Conservation (phyloP, 1,139 yeast genomes). For the Yamadazyma friedrichii region DNA sequence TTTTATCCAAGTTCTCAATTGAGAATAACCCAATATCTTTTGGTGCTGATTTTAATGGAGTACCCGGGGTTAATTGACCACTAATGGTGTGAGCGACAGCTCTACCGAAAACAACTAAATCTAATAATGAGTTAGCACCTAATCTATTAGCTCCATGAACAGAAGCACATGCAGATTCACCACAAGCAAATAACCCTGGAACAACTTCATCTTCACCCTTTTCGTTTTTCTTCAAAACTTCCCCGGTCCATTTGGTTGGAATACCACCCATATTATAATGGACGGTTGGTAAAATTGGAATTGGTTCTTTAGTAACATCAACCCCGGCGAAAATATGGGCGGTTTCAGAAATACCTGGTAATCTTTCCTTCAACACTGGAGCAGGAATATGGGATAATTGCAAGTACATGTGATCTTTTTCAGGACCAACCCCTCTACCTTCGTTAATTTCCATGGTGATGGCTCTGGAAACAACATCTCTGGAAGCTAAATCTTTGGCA, state of each 20-base stretch:
- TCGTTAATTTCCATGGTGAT: slow-evolving; percentile 98
- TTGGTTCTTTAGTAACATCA: slow-evolving; percentile 98
- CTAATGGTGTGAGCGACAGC: slow-evolving; percentile 93
- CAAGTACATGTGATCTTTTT: slow-evolving; percentile 90
- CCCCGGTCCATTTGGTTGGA: slow-evolving; percentile 97
- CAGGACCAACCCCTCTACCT: slow-evolving; percentile 98
- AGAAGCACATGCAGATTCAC: slow-evolving; percentile 99
- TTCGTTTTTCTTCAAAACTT: slow-evolving; percentile 79
- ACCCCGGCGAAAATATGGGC: slow-evolving; percentile 99
- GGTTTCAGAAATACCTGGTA: slow-evolving; percentile 99
- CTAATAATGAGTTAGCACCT: slow-evolving; percentile 98
- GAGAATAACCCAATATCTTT: slow-evolving; percentile 88
- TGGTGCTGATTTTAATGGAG: slow-evolving; percentile 73
- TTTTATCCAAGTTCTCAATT: slow-evolving; percentile 82
- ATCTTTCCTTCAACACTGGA: slow-evolving; percentile 86
- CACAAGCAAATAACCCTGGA: slow-evolving; percentile 95
- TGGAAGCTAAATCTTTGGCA: slow-evolving; percentile 96
- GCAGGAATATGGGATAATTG: slow-evolving; percentile 96
- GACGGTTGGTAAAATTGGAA: slow-evolving; percentile 96
- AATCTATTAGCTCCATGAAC: slow-evolving; percentile 99
- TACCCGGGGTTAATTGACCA: slow-evolving; percentile 82
- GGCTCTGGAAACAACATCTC: slow-evolving; percentile 98
- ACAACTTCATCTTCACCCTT: slow-evolving; percentile 90
- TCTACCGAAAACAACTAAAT: slow-evolving; percentile 96
- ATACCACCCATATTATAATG: slow-evolving; percentile 99